Evolutionary conservation across 2,329 filamentous ascomycete genomes (phyloP).

Genomic region (Colletotrichum tabaci): DNA sequence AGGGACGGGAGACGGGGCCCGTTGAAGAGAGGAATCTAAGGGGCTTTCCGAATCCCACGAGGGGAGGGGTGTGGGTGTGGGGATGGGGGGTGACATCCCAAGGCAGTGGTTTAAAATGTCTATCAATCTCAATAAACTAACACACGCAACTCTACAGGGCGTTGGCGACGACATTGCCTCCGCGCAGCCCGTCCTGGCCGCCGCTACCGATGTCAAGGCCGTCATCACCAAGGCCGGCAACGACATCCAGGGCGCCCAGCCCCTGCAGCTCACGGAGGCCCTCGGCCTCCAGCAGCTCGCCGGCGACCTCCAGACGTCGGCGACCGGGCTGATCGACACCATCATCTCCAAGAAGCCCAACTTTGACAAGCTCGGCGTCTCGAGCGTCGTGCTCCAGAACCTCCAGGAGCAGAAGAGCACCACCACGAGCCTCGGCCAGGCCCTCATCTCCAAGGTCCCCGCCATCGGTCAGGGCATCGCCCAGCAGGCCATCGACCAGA

Average conservation of each 20-base stretch:
- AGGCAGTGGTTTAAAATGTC: background rate
- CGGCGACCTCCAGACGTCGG: conserved; percentile 42
- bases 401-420: conserved; percentile 45
- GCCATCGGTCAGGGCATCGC: conserved; percentile 48
- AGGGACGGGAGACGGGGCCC: no score
- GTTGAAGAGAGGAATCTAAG: background rate
- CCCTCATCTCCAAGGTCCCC: conserved; percentile 48
- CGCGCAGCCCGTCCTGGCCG: conserved; percentile 50
- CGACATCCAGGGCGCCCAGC: conserved; percentile 47
- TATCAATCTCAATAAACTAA: background rate
- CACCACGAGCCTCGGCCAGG: conserved; percentile 42
- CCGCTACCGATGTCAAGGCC: conserved; percentile 44
- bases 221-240: conserved; percentile 42
- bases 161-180: conserved; percentile 65
- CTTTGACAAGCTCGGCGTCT: conserved; percentile 48
- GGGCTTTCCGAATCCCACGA: background rate
- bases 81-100: no score
- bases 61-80: background rate
- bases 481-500: conserved; percentile 46
- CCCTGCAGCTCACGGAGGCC: conserved; percentile 45
- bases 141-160: background rate
- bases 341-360: conserved; percentile 47
- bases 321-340: conserved; percentile 42
- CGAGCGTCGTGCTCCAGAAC: conserved; percentile 44
- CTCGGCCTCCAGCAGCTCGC: conserved; percentile 44